A percentile compares a stretch with the other conserved stretches of the same genome.
Evolutionary conservation across 1,284 basidiomycete species (phyloP).

Genomic region (Cutaneotrichosporon daszewskae): DNA sequence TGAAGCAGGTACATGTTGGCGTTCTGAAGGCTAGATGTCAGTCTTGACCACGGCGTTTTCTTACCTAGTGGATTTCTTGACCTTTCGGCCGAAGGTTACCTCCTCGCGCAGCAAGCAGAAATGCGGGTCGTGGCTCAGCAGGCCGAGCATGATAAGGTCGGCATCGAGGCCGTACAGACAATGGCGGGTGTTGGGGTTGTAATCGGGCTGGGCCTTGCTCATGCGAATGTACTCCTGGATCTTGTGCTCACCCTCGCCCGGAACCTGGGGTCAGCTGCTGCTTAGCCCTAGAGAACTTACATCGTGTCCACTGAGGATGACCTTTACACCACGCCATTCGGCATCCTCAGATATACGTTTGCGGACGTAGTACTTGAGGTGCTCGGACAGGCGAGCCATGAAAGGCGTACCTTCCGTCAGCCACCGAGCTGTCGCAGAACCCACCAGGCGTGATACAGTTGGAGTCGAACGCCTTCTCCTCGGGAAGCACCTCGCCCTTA

Average conservation of each 20-base stretch:
- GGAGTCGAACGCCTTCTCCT: constrained; percentile 93
- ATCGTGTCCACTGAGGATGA: constrained; percentile 96
- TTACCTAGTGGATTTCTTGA: too few relatives aligned
- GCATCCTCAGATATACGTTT: constrained; percentile 95
- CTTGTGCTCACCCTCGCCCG: constrained; percentile 99
- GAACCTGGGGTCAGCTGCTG: constrained; percentile 51
- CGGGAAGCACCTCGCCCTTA: constrained; percentile 85
- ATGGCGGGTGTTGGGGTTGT: constrained; percentile 63
- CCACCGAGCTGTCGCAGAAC: constrained; percentile 27
- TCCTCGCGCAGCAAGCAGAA: constrained; percentile 97
- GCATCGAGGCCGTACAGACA: constrained; percentile 98
- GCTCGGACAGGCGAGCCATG: constrained; percentile 84
- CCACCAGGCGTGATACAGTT: constrained; percentile 97
- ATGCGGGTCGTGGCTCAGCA: constrained; percentile 96
- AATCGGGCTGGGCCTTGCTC: constrained; percentile 87
- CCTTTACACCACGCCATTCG: constrained; percentile 85
- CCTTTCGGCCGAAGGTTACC: constrained; percentile 88
- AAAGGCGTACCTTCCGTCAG: constrained; percentile 72
- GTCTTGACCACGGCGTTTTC: too few relatives aligned
- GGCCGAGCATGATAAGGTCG: constrained; percentile 95
- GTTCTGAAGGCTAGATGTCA: too few relatives aligned
- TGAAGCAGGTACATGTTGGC: constrained; percentile 95
- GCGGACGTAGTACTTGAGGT: constrained; percentile 92
- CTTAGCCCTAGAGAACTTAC: constrained; percentile 43
- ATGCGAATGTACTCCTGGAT: constrained; percentile 99